Evolutionary conservation across 495 filamentous ascomycete species (phyloP).

Genomic region (Choiromyces venosus): DNA sequence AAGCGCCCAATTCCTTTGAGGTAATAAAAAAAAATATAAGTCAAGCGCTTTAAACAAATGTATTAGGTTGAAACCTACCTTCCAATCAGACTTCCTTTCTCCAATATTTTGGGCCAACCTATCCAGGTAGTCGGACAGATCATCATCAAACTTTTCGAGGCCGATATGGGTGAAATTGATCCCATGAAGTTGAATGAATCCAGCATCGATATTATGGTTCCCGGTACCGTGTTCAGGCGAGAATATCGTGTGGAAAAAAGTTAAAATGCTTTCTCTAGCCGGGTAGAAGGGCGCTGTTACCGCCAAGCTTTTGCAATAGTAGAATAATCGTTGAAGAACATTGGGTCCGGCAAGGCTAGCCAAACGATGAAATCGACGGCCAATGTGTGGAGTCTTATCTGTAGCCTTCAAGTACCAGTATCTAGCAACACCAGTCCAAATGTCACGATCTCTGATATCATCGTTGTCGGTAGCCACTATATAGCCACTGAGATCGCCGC

Average conservation of each 20-base stretch:
- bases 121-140: constrained; percentile 47
- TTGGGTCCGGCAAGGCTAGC: constrained; percentile 76
- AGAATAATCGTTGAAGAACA: constrained; percentile 66
- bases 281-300: constrained; percentile 48
- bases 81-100: constrained; percentile 49
- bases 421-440: constrained; percentile 69
- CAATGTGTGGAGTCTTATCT: constrained; percentile 62
- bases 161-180: too few species aligned
- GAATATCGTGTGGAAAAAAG: constrained; percentile 57
- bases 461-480: constrained; percentile 74
- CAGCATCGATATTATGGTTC: constrained; percentile 33
- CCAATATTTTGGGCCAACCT: constrained; percentile 50
- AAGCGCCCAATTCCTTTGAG: constrained; percentile 50
- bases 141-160: constrained; percentile 51
- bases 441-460: constrained; percentile 63
- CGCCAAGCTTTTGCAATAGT: constrained; percentile 50
- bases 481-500: constrained; percentile 69
- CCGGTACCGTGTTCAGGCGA: constrained; percentile 39
- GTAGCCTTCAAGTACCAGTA: constrained; percentile 78
- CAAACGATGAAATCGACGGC: constrained; percentile 75
- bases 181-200: constrained; percentile 56
- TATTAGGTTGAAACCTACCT: constrained; percentile 25
- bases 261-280: constrained; percentile 57
- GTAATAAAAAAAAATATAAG: too few species aligned
- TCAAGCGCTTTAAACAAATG: neutral